Percentiles rank a stretch among this genome's conserved stretches.
These are phyloP conservation scores for Citrus maxima DNA, from an alignment of 345 rosid genomes.

Conservation along the genomic window DNA sequence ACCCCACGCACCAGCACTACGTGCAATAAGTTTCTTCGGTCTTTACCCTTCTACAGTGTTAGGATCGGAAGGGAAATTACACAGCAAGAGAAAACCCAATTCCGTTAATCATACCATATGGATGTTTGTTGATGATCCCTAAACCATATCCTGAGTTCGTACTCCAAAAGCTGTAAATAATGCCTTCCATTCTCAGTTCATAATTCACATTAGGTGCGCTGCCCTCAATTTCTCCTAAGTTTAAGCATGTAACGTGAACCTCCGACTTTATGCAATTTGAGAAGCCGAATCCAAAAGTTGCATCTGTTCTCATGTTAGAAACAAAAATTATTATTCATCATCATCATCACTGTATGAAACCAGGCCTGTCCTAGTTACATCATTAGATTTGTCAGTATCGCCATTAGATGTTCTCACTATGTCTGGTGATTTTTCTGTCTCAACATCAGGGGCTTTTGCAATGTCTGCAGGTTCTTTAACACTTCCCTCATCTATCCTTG, in stretches of 20 bases:
- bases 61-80: too few relatives aligned
- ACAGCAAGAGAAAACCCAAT: neutral
- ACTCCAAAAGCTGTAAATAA: neutral
- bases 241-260: neutral
- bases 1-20: neutral
- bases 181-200: neutral
- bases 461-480: slow-evolving; percentile 27
- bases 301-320: neutral
- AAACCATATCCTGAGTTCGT: too few relatives aligned
- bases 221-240: neutral
- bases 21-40: too few relatives aligned
- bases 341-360: slow-evolving; percentile 86
- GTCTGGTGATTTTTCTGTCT: slow-evolving; percentile 30
- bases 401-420: slow-evolving; percentile 20
- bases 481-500: slow-evolving; percentile 38
- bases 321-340: slow-evolving; percentile 15
- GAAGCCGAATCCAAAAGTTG: neutral
- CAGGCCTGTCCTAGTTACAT: slow-evolving; percentile 42
- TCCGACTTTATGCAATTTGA: neutral
- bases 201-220: neutral
- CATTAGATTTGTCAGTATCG: slow-evolving; percentile 13
- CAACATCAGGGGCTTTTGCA: slow-evolving; percentile 13
- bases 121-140: neutral
- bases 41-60: too few relatives aligned
- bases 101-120: neutral